A percentile compares a stretch with the other conserved stretches of the same genome.
phyloP scores from a whole-genome alignment of 2,329 filamentous ascomycete species.

The Chaetomium sp. region DNA sequence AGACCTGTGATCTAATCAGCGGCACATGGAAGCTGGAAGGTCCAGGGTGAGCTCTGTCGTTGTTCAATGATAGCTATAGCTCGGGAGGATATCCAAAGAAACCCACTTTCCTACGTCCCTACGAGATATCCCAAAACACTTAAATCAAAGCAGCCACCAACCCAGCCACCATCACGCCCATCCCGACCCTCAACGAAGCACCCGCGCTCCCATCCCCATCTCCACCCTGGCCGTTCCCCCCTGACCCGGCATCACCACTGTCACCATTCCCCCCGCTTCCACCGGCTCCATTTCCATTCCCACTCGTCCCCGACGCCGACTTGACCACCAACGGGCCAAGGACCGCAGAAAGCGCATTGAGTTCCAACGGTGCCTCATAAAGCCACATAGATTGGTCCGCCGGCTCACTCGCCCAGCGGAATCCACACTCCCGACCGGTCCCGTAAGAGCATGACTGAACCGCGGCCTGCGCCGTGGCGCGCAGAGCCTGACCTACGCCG shows the following conservation, averaged over 20 bases:
- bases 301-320: neutral
- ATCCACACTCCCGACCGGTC: slow-evolving; percentile 35
- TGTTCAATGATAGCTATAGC: too few species aligned
- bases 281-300: neutral
- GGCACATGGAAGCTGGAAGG: too few species aligned
- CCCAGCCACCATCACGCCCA: slow-evolving; percentile 6
- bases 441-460: slow-evolving; percentile 57
- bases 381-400: slow-evolving; percentile 35
- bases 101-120: too few species aligned
- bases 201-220: neutral
- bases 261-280: neutral
- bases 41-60: too few species aligned
- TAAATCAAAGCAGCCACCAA: slow-evolving; percentile 7
- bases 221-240: neutral
- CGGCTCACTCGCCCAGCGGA: slow-evolving; percentile 38
- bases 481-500: slow-evolving; percentile 51
- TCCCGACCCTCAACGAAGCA: neutral
- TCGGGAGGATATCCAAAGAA: too few species aligned
- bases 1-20: too few species aligned
- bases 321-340: slow-evolving; percentile 29
- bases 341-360: slow-evolving; percentile 43
- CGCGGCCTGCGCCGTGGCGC: slow-evolving; percentile 51
- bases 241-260: neutral
- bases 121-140: too few species aligned
- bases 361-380: slow-evolving; percentile 44